phyloP scores from a whole-genome alignment of 177 flowering plant species.

The Tripterygium wilfordii region DNA sequence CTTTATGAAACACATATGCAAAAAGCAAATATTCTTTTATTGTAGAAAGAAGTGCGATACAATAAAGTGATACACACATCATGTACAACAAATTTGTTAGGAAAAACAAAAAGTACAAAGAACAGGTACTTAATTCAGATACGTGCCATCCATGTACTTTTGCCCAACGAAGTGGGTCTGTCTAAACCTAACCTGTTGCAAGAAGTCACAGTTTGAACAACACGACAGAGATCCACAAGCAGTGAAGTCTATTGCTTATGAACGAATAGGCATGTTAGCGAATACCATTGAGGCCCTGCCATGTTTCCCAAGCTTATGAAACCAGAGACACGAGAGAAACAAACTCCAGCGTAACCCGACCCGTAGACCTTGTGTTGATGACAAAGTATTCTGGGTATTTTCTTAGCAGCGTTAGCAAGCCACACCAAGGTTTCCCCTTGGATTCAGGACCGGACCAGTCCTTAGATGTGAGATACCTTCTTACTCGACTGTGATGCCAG shows the following conservation, averaged over 20 bases:
- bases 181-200: no score
- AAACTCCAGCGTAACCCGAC: conserved; percentile 71
- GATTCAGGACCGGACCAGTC: conserved; percentile 73
- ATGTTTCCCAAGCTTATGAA: conserved; percentile 26
- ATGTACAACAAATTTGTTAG: no score
- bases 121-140: no score
- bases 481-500: conserved; percentile 95
- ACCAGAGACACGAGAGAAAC: conserved; percentile 89
- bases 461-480: conserved; percentile 83
- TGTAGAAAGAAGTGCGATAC: no score
- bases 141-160: no score
- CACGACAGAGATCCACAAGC: not conserved
- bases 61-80: no score
- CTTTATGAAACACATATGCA: no score
- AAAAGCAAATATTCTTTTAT: no score
- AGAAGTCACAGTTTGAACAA: no score
- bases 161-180: no score
- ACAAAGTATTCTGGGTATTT: conserved; percentile 98
- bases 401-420: conserved; percentile 77
- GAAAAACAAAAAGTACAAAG: no score
- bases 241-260: not conserved
- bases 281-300: not conserved
- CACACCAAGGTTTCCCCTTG: conserved; percentile 89
- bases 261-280: not conserved
- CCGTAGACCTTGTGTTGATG: conserved; percentile 91